Evolutionary conservation across 768 basidiomycete genomes (phyloP).

Genomic region (Lactifluus hygrophoroides): DNA sequence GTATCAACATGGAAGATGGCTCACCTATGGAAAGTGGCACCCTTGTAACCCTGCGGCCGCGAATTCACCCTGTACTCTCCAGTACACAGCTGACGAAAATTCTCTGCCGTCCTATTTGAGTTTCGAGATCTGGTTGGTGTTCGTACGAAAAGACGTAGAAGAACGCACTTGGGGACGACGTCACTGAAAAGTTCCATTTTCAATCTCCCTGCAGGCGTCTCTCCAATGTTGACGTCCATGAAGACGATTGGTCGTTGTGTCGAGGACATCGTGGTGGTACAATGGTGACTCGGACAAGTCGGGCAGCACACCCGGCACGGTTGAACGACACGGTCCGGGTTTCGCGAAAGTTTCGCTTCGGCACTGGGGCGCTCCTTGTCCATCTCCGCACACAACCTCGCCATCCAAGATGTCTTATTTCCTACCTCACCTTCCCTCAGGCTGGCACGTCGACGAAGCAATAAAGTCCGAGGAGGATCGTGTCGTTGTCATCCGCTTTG

Average conservation of each 20-base stretch:
- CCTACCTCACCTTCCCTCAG: slow-evolving; percentile 79
- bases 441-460: slow-evolving; percentile 99
- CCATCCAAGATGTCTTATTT: slow-evolving; percentile 68
- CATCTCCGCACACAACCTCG: background rate
- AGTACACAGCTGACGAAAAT: slow-evolving; percentile 94
- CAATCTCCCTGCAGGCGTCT: slow-evolving; percentile 88
- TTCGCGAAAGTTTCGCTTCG: too few species aligned
- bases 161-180: slow-evolving; percentile 81
- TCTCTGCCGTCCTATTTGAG: slow-evolving; percentile 81
- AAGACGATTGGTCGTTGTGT: slow-evolving; percentile 80
- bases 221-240: slow-evolving; percentile 95
- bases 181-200: slow-evolving; percentile 99
- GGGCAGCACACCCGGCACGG: background rate
- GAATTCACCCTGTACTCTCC: slow-evolving; percentile 89
- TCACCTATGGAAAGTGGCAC: slow-evolving; percentile 86
- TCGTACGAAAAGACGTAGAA: background rate
- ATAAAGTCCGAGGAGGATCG: slow-evolving; percentile 98
- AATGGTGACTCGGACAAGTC: background rate
- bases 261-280: slow-evolving; percentile 23
- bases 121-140: background rate
- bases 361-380: background rate
- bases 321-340: background rate
- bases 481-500: slow-evolving; percentile 89
- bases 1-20: slow-evolving; percentile 18
- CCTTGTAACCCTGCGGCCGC: slow-evolving; percentile 86